Percentiles rank a stretch among this genome's conserved stretches.
Conservation (phyloP, 495 filamentous ascomycete species). For the Delitschia confertaspora region DNA sequence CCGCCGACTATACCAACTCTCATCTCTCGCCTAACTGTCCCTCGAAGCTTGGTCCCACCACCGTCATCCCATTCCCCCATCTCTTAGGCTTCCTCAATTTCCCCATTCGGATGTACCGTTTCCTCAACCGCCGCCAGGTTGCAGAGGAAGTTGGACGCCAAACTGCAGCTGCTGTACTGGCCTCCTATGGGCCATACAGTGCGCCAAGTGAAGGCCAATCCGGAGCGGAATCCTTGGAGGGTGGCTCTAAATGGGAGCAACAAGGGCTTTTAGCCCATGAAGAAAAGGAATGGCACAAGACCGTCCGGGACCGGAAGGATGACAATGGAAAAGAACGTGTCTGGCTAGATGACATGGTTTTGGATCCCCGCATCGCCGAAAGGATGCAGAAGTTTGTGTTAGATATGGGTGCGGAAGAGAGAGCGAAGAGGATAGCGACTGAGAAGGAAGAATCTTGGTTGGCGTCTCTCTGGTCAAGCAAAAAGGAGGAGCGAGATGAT, state of each 20-base stretch:
- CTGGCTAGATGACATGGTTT: constrained; percentile 66
- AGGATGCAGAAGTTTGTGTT: constrained; percentile 76
- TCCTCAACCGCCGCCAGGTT: constrained; percentile 73
- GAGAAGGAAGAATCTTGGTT: constrained; percentile 49
- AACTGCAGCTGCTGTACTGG: constrained; percentile 74
- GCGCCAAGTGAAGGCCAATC: constrained; percentile 18
- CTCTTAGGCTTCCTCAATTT: constrained; percentile 91
- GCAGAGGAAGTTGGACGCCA: constrained; percentile 86
- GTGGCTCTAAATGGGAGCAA: constrained; percentile 48
- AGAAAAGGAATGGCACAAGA: constrained; percentile 83
- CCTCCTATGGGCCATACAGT: constrained; percentile 45
- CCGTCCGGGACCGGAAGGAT: constrained; percentile 55
- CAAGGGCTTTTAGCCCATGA: constrained; percentile 61
- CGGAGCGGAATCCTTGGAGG: constrained; percentile 24
- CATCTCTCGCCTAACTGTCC: constrained; percentile 54
- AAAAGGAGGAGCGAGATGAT: constrained; percentile 17
- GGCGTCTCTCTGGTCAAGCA: constrained; percentile 7
- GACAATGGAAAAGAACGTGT: constrained; percentile 39
- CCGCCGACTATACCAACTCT: constrained; percentile 57
- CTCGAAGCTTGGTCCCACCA: constrained; percentile 51
- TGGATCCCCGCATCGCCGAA: constrained; percentile 67
- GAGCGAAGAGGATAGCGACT: constrained; percentile 51
- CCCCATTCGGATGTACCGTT: constrained; percentile 75
- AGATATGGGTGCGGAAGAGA: constrained; percentile 53
- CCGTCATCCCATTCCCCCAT: constrained; percentile 73